phyloP scores from a whole-genome alignment of 495 filamentous ascomycete genomes.

The Aspergillus mulundensis region DNA sequence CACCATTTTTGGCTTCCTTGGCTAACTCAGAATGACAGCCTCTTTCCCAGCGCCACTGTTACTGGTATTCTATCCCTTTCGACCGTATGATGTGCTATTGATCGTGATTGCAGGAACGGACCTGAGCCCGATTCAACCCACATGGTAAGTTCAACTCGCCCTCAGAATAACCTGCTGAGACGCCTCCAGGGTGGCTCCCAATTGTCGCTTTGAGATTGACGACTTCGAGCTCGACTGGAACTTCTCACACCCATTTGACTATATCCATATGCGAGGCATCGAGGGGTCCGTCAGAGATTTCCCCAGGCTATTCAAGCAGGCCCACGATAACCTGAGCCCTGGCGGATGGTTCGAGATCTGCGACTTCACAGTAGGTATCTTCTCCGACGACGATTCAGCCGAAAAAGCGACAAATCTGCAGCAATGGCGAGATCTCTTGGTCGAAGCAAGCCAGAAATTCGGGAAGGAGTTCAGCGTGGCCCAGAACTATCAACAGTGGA shows the following conservation, averaged over 20 bases:
- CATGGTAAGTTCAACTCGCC: conserved; percentile 36
- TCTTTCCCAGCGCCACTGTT: conserved; percentile 13
- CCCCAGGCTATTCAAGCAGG: conserved; percentile 20
- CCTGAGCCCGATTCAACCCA: conserved; percentile 48
- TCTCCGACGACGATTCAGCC: conserved; percentile 31
- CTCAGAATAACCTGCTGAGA: not conserved
- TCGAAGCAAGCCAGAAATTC: conserved; percentile 17
- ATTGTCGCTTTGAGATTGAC: conserved; percentile 27
- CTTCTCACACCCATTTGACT: conserved; percentile 25
- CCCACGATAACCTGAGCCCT: conserved; percentile 28
- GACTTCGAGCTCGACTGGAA: conserved; percentile 30
- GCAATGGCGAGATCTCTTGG: conserved; percentile 21
- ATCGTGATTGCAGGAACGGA: conserved; percentile 32
- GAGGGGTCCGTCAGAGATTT: conserved; percentile 31
- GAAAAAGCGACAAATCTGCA: conserved; percentile 26
- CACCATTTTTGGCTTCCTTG: not conserved
- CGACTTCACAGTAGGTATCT: conserved; percentile 32
- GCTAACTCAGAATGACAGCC: not conserved
- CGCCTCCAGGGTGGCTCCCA: conserved; percentile 27
- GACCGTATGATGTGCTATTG: not conserved
- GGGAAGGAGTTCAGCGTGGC: conserved; percentile 28
- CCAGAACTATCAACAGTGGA: conserved; percentile 26
- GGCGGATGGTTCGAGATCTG: conserved; percentile 41
- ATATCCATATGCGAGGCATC: conserved; percentile 34
- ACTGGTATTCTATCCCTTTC: conserved; percentile 12